phyloP scores from a whole-genome alignment of 352 stramenopile species.

The Pythium graminicola region DNA sequence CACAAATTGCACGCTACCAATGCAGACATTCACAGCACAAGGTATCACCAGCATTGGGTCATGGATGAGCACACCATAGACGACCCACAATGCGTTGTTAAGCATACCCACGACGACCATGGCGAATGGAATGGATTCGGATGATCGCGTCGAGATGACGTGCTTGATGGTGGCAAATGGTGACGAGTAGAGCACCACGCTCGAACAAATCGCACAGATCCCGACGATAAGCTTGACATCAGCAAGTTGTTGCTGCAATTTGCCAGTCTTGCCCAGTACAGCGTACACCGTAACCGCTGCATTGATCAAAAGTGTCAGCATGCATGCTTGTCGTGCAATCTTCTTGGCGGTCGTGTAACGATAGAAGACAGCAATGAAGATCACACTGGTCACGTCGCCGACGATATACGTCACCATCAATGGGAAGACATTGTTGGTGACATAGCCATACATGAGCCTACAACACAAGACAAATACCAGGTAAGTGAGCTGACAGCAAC shows the following conservation, averaged over 20 bases:
- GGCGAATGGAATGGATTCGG: conserved; percentile 44
- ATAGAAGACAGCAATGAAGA: conserved; percentile 47
- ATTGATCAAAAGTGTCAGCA: background rate
- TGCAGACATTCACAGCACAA: conserved; percentile 29
- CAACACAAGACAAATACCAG: background rate
- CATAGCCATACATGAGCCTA: conserved; percentile 10
- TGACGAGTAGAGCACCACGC: conserved; percentile 45
- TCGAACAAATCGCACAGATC: conserved; percentile 33
- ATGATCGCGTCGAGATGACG: conserved; percentile 39
- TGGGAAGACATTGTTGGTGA: conserved; percentile 33
- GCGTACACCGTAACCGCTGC: background rate
- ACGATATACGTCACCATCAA: conserved; percentile 34
- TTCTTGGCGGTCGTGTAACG: conserved; percentile 4
- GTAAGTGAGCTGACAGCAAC: background rate
- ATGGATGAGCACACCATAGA: conserved; percentile 15
- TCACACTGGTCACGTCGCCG: conserved; percentile 30
- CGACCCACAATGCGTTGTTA: conserved; percentile 44
- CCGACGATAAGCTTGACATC: conserved; percentile 28
- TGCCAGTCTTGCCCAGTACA: background rate
- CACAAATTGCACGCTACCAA: conserved; percentile 29
- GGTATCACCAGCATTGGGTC: conserved; percentile 46
- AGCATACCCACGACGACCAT: conserved; percentile 37
- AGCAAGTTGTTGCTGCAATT: conserved; percentile 8
- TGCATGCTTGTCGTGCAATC: background rate
- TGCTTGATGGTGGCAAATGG: conserved; percentile 47